Conservation (phyloP, 2,329 filamentous ascomycete genomes). For the Clonostachys rhizophaga region DNA sequence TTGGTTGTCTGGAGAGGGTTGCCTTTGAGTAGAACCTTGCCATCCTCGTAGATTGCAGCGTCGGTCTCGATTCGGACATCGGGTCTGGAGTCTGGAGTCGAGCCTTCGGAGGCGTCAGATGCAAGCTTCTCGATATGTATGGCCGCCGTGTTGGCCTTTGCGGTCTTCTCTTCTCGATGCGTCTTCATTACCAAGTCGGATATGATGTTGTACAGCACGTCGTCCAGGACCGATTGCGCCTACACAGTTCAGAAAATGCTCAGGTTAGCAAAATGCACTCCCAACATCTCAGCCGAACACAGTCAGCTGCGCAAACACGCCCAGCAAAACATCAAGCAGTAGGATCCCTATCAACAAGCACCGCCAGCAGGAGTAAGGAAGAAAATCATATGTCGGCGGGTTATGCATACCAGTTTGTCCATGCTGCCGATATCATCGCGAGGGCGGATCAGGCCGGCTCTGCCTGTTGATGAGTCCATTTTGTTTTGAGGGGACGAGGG, state of each 20-base stretch:
- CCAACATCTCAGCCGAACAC: not conserved
- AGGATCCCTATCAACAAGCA: conserved; percentile 1
- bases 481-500: not conserved
- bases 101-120: conserved; percentile 47
- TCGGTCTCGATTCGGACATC: conserved; percentile 59
- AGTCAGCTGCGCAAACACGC: not conserved
- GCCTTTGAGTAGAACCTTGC: conserved; percentile 62
- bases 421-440: conserved; percentile 45
- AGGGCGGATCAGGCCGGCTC: conserved; percentile 53
- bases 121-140: conserved; percentile 61
- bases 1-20: conserved; percentile 68
- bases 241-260: conserved; percentile 15
- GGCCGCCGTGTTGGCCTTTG: conserved; percentile 61
- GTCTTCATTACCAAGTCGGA: conserved; percentile 70
- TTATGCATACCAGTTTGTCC: conserved; percentile 48
- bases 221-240: conserved; percentile 66
- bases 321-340: conserved; percentile 5
- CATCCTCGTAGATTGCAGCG: conserved; percentile 67
- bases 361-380: too few relatives aligned
- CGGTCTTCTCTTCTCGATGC: conserved; percentile 74
- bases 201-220: conserved; percentile 71
- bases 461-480: conserved; percentile 41
- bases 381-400: too few relatives aligned
- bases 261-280: not conserved
- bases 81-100: conserved; percentile 46